Evolutionary conservation across 495 filamentous ascomycete species (phyloP).

Genomic region (Parathielavia hyrcaniae): DNA sequence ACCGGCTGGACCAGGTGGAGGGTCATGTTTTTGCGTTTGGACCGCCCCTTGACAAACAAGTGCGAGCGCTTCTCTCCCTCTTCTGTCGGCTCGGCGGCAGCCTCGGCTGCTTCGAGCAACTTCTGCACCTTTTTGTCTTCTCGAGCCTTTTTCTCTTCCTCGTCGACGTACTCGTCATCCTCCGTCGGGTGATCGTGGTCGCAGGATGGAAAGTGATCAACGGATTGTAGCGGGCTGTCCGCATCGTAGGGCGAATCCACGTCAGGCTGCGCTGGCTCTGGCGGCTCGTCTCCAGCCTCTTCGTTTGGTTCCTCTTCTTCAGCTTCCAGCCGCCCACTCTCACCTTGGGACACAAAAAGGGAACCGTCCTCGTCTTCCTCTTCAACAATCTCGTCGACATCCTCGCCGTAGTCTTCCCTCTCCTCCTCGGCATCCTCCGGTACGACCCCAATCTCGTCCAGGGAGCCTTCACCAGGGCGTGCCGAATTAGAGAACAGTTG

Average conservation of each 20-base stretch:
- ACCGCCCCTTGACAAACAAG: constrained; percentile 54
- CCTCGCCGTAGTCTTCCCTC: constrained; percentile 14
- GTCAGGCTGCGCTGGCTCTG: neutral
- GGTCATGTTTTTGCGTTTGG: constrained; percentile 60
- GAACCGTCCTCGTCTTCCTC: constrained; percentile 26
- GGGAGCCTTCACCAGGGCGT: constrained; percentile 23
- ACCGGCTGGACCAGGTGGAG: constrained; percentile 50
- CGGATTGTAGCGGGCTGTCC: constrained; percentile 6
- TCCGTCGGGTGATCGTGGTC: constrained; percentile 18
- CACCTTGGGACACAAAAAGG: constrained; percentile 23
- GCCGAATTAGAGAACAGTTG: constrained; percentile 71
- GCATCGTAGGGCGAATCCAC: constrained; percentile 15
- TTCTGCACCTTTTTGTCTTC: constrained; percentile 59
- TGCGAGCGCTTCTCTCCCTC: constrained; percentile 55
- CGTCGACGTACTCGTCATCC: constrained; percentile 31
- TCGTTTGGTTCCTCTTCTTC: constrained; percentile 9
- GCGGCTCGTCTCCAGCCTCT: neutral
- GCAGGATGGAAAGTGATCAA: constrained; percentile 20
- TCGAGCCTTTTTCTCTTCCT: constrained; percentile 54
- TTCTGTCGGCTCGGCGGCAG: constrained; percentile 42
- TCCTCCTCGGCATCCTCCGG: constrained; percentile 26
- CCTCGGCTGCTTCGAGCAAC: constrained; percentile 43
- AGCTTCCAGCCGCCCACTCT: neutral
- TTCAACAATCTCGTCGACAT: constrained; percentile 23
- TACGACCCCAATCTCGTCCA: constrained; percentile 25